Evolutionary conservation across 2,329 filamentous ascomycete species (phyloP).

Genomic region (Teratosphaeria nubilosa): DNA sequence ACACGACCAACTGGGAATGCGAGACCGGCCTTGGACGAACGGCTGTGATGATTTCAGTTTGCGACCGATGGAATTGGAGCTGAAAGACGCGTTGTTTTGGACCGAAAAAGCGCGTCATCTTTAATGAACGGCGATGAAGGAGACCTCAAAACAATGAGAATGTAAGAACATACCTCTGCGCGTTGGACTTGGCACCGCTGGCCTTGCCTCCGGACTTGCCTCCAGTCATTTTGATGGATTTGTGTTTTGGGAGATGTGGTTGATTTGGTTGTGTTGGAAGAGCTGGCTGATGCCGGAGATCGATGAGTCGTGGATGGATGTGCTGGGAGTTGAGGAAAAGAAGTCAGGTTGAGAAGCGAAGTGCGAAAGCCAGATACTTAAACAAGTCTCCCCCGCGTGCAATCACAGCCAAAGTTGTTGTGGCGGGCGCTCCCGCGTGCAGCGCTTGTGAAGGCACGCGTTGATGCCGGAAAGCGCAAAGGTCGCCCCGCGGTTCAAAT

Average conservation of each 20-base stretch:
- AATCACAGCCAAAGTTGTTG: not conserved
- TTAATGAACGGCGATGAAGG: constrained; percentile 11
- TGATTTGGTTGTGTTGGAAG: constrained; percentile 22
- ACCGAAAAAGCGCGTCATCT: constrained; percentile 34
- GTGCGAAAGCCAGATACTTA: constrained; percentile 5
- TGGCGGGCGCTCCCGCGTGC: constrained; percentile 1
- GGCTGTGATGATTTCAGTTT: constrained; percentile 50
- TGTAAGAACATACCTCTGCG: constrained; percentile 76
- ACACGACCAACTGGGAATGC: constrained; percentile 99
- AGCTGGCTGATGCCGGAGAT: constrained; percentile 22
- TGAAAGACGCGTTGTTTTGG: constrained; percentile 21
- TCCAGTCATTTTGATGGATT: constrained; percentile 89
- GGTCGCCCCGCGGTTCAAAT: constrained; percentile 8
- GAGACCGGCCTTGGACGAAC: constrained; percentile 98
- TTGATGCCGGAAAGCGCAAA: not conserved
- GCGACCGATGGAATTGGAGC: constrained; percentile 12
- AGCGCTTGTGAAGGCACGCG: not conserved
- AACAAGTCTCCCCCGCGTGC: not conserved
- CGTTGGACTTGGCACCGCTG: constrained; percentile 89
- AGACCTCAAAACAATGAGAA: constrained; percentile 5
- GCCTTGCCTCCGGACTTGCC: constrained; percentile 99
- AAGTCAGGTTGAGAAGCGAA: constrained; percentile 2
- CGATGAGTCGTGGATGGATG: constrained; percentile 16
- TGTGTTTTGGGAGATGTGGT: constrained; percentile 28
- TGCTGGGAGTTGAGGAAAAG: constrained; percentile 29